Evolutionary conservation across 2,329 filamentous ascomycete species (phyloP), one percentile per base, ranked within the genome.

Genomic region (Macrophomina tecta): DNA sequence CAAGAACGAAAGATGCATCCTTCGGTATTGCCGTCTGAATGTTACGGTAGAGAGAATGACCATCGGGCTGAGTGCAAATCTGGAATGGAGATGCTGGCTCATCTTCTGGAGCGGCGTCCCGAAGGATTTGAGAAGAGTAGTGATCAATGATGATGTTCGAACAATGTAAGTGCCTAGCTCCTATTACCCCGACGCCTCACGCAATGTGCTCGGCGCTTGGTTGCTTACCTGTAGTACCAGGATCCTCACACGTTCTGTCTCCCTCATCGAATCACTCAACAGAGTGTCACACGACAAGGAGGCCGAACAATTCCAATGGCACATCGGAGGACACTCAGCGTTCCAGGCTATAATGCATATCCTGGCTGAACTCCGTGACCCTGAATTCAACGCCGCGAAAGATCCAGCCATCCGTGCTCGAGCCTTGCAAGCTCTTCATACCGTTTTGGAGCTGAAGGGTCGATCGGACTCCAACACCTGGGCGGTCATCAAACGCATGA

Each of bases 61-160:
- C 28, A 65, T 79, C 8, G 73, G 75, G 1, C 45, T 79, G 23
- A 73, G 73, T 6, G 73, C 74, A 2, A 67, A 78, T 16, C 52
- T 79, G 34, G 76, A 79, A 60, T 79, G 77, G 77, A 71, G 77
- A 38, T 74, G 74, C 64, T 78, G 78, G 63, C 64, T 79, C 1
- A 68, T 79, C 9, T 79, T 79, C 68, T 79, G 77, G 77, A 73
- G 78, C 18, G 73, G 77, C 18, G 78, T 79, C 72, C 77, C 77
- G 5, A 67, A 62, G 40, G 65, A 67, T 8, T 9, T 67, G 46
- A 62, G 65, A 40, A 30, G 42, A 48, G 38, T 55, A 4, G 58
- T 67, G 6, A 67, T 67, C 11, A 49, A 49, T 28, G 48, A 62
- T 6, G 65, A 63, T 36, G 49, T 67, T 5, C 49, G 65, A 4